phyloP scores from a whole-genome alignment of 2,329 filamentous ascomycete genomes.

The Paraconiothyrium sp. region DNA sequence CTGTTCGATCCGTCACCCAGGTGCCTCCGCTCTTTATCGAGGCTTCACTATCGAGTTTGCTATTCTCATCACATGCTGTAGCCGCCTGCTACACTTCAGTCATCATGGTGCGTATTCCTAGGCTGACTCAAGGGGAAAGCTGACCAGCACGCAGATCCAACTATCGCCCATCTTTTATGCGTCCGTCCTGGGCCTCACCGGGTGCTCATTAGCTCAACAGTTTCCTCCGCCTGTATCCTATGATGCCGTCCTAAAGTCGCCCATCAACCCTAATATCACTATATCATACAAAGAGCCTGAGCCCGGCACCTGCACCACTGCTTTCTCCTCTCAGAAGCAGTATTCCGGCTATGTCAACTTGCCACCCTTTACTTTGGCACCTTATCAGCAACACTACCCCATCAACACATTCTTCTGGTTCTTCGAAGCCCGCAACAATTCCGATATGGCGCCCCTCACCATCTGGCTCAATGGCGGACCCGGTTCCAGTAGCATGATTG shows the following conservation, averaged over 20 bases:
- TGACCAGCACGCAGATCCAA: slow-evolving; percentile 56
- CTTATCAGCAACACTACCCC: slow-evolving; percentile 44
- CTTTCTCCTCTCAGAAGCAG: slow-evolving; percentile 72
- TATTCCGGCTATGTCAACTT: slow-evolving; percentile 75
- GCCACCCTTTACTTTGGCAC: slow-evolving; percentile 59
- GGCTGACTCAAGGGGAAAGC: background rate
- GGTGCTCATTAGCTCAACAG: slow-evolving; percentile 50
- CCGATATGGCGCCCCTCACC: slow-evolving; percentile 62
- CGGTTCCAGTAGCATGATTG: slow-evolving; percentile 71
- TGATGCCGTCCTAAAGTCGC: slow-evolving; percentile 67
- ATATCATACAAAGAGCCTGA: slow-evolving; percentile 73
- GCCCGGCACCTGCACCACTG: slow-evolving; percentile 70
- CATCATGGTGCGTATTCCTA: slow-evolving; percentile 26
- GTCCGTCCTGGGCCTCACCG: slow-evolving; percentile 22
- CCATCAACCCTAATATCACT: slow-evolving; percentile 70
- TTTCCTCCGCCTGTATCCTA: slow-evolving; percentile 52
- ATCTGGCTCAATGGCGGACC: slow-evolving; percentile 74
- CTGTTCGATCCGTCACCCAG: slow-evolving; percentile 8
- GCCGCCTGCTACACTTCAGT: slow-evolving; percentile 13
- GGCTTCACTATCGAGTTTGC: slow-evolving; percentile 20
- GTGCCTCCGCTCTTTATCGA: slow-evolving; percentile 19
- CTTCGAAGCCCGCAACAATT: slow-evolving; percentile 65
- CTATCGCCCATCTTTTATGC: slow-evolving; percentile 32
- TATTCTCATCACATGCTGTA: slow-evolving; percentile 29
- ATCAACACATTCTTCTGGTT: slow-evolving; percentile 71